Evolutionary conservation across 2,329 filamentous ascomycete genomes (phyloP).

Genomic region (Epichloe typhina): DNA sequence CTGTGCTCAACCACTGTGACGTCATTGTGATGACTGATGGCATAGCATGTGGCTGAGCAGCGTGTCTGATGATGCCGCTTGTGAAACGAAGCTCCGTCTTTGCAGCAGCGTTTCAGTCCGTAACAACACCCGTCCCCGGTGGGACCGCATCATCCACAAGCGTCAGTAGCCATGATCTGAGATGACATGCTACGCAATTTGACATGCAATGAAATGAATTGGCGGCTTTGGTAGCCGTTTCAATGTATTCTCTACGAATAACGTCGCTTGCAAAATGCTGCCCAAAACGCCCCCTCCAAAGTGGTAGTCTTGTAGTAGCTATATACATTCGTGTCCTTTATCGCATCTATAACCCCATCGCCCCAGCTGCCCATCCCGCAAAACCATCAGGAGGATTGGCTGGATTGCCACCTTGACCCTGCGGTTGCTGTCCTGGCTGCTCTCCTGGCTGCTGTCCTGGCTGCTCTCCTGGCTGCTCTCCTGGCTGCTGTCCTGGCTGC

Average conservation of each 20-base stretch:
- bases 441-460: neutral
- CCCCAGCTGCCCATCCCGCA: conserved; percentile 23
- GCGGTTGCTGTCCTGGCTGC: neutral
- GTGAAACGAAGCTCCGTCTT: neutral
- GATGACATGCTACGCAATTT: neutral
- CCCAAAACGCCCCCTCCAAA: conserved; percentile 7
- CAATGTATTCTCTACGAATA: neutral
- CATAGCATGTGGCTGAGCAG: no score
- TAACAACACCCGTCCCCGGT: neutral
- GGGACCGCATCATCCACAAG: no score
- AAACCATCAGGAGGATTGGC: conserved; percentile 15
- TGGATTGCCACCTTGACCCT: neutral
- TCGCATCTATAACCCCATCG: conserved; percentile 18
- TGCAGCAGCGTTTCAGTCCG: neutral
- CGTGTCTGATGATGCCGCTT: neutral
- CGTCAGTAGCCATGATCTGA: no score
- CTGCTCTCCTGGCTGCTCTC: neutral
- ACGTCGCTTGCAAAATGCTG: conserved; percentile 6
- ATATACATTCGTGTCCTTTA: conserved; percentile 2
- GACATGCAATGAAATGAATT: neutral
- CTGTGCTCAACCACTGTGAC: no score
- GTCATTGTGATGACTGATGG: no score
- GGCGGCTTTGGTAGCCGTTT: neutral
- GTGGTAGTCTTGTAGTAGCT: conserved; percentile 3
- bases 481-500: neutral